Evolutionary conservation across 192 early-diverging fungal species (phyloP).

Genomic region (Blastocladiella britannica): DNA sequence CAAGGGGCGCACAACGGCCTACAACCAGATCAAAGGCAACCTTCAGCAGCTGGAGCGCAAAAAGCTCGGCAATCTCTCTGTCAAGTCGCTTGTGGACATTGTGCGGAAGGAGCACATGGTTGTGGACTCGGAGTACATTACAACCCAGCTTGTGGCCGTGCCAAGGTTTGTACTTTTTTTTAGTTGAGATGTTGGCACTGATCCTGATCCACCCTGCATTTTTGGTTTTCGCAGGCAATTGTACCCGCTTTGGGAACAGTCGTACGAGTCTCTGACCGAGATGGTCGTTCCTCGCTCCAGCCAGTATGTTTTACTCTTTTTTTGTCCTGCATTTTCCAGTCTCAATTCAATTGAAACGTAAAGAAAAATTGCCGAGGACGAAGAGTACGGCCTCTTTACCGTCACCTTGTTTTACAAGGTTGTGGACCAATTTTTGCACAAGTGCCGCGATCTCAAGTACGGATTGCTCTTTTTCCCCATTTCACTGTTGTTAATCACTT

Average conservation of each 20-base stretch:
- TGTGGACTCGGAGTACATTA: slow-evolving; percentile 79
- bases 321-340: background rate
- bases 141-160: slow-evolving; percentile 81
- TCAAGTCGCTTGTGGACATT: slow-evolving; percentile 61
- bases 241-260: slow-evolving; percentile 60
- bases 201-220: slow-evolving; percentile 2
- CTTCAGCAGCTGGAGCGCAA: slow-evolving; percentile 68
- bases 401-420: slow-evolving; percentile 82
- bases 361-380: slow-evolving; percentile 73
- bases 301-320: slow-evolving; percentile 24
- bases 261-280: slow-evolving; percentile 74
- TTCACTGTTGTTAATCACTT: background rate
- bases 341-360: background rate
- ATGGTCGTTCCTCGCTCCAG: slow-evolving; percentile 95
- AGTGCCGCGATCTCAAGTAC: slow-evolving; percentile 69
- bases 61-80: slow-evolving; percentile 71
- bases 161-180: slow-evolving; percentile 39
- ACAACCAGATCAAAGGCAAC: slow-evolving; percentile 60
- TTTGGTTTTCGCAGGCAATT: slow-evolving; percentile 20
- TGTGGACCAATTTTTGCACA: slow-evolving; percentile 71
- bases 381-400: slow-evolving; percentile 80
- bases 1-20: slow-evolving; percentile 74
- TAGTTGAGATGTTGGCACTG: background rate
- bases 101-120: slow-evolving; percentile 85
- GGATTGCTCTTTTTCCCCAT: background rate